Evolutionary conservation across 768 basidiomycete genomes (phyloP).

Genomic region (Calocybe gangraenosa): DNA sequence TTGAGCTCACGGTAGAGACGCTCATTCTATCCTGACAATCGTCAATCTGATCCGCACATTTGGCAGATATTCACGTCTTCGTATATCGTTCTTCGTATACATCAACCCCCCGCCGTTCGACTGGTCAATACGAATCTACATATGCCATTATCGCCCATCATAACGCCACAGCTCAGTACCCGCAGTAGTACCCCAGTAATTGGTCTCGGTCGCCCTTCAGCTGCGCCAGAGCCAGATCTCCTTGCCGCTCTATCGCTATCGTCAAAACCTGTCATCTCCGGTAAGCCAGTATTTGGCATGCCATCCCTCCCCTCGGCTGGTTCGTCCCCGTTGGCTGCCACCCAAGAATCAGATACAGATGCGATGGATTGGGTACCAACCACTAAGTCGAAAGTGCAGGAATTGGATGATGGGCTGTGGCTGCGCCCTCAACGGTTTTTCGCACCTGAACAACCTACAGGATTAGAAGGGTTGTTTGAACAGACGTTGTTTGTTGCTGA

Average conservation of each 20-base stretch:
- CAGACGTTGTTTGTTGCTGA: conserved; percentile 51
- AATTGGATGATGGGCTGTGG: conserved; percentile 40
- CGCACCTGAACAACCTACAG: conserved; percentile 73
- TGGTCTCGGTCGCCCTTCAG: conserved; percentile 12
- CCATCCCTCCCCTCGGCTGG: conserved; percentile 51
- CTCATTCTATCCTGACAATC: conserved; percentile 2
- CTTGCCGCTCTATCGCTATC: conserved; percentile 63
- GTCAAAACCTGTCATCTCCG: conserved; percentile 51
- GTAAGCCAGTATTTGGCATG: conserved; percentile 63
- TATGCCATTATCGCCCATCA: conserved; percentile 35
- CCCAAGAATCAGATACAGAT: conserved; percentile 33
- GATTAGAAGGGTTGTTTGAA: conserved; percentile 67
- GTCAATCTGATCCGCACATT: conserved; percentile 1
- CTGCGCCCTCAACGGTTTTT: conserved; percentile 74
- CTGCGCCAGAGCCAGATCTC: conserved; percentile 48
- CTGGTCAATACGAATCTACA: conserved; percentile 57
- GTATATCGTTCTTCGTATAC: conserved; percentile 52
- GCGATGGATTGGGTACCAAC: conserved; percentile 69
- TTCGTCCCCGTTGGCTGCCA: conserved; percentile 14
- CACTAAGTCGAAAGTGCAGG: conserved; percentile 15
- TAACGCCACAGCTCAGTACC: conserved; percentile 33
- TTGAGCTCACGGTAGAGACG: conserved; percentile 56
- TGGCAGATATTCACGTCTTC: conserved; percentile 49
- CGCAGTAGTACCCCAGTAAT: conserved; percentile 15
- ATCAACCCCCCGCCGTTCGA: conserved; percentile 67